Evolutionary conservation across 768 basidiomycete genomes (phyloP).

Genomic region (Suillus subalutaceus): DNA sequence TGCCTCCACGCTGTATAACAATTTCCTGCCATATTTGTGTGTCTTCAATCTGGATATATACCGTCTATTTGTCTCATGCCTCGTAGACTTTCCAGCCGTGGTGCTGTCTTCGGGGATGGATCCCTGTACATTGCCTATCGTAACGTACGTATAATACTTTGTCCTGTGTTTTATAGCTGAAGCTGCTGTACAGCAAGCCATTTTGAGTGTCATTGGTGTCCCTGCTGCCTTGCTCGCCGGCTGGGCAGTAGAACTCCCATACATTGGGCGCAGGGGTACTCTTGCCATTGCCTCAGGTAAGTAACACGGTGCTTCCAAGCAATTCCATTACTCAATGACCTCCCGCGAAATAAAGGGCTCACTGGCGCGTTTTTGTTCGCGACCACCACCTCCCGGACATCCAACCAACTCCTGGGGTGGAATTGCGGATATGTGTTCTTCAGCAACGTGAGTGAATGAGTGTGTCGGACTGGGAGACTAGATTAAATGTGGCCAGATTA

Average conservation of each 20-base stretch:
- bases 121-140: slow-evolving; percentile 73
- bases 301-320: slow-evolving; percentile 30
- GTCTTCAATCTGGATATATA: slow-evolving; percentile 17
- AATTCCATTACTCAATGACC: slow-evolving; percentile 46
- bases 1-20: slow-evolving; percentile 68
- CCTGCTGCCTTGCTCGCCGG: slow-evolving; percentile 76
- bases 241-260: slow-evolving; percentile 66
- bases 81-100: slow-evolving; percentile 59
- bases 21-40: slow-evolving; percentile 55
- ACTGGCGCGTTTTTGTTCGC: slow-evolving; percentile 78
- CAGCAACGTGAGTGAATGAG: slow-evolving; percentile 48
- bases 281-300: slow-evolving; percentile 64
- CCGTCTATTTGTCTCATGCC: background rate
- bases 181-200: slow-evolving; percentile 55
- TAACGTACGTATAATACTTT: slow-evolving; percentile 45
- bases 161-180: background rate
- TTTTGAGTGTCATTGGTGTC: slow-evolving; percentile 67
- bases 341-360: slow-evolving; percentile 54
- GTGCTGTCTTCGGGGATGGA: slow-evolving; percentile 69
- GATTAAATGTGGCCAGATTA: slow-evolving; percentile 44
- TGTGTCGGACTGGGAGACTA: background rate
- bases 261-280: slow-evolving; percentile 68
- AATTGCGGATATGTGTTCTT: slow-evolving; percentile 76
- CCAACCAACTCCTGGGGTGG: slow-evolving; percentile 73
- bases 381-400: slow-evolving; percentile 73